Percentiles rank a stretch among this genome's conserved stretches.
These are phyloP conservation scores for Rostrohypoxylon terebratum DNA, from an alignment of 495 filamentous ascomycete genomes.

Conservation along the genomic window DNA sequence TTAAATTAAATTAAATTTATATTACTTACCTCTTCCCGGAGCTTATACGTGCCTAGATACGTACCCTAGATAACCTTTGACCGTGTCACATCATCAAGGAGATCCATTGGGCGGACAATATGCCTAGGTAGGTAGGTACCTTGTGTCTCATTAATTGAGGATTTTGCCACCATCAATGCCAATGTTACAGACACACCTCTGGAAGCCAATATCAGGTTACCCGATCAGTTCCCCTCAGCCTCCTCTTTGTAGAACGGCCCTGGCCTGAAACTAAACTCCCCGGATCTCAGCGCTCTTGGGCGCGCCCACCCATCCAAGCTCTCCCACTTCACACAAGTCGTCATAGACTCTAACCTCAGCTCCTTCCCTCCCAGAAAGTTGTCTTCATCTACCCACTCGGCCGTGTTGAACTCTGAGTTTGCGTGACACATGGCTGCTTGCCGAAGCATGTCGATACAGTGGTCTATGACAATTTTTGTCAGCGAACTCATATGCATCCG, in stretches of 20 bases:
- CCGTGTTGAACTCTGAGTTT: conserved; percentile 30
- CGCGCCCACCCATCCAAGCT: conserved; percentile 27
- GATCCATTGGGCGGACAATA: too few relatives aligned
- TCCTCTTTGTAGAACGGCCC: conserved; percentile 13
- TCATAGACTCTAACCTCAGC: conserved; percentile 7
- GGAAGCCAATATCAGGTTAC: too few relatives aligned
- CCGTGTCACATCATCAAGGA: too few relatives aligned
- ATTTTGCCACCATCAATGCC: too few relatives aligned
- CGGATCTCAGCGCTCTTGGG: conserved; percentile 18
- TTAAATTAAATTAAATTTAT: too few relatives aligned
- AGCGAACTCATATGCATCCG: background rate
- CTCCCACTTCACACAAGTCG: conserved; percentile 36
- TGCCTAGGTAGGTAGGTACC: too few relatives aligned
- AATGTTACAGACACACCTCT: background rate
- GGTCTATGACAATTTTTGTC: conserved; percentile 31
- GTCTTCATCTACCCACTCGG: conserved; percentile 24
- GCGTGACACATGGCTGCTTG: conserved; percentile 49
- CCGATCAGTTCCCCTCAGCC: background rate
- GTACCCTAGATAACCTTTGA: too few relatives aligned
- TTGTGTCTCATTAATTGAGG: too few relatives aligned
- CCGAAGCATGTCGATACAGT: conserved; percentile 49
- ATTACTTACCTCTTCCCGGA: too few relatives aligned
- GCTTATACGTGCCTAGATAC: too few relatives aligned
- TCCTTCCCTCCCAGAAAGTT: conserved; percentile 6
- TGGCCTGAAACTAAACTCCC: conserved; percentile 21